Evolutionary conservation across 176 grass and related monocot genomes (phyloP).

Genomic region (Aechmea fasciata): DNA sequence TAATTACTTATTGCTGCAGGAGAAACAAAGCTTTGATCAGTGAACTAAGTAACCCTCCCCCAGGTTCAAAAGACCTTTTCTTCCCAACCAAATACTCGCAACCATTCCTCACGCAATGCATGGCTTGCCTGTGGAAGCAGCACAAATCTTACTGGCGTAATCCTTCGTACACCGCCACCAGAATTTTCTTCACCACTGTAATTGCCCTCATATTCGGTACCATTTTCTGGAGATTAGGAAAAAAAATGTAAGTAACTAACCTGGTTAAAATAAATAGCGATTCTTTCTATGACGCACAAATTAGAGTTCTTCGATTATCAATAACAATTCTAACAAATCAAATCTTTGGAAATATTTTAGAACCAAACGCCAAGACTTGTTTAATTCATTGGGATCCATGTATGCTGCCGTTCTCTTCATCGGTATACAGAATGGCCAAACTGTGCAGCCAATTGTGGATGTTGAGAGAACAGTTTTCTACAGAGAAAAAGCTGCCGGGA

Average conservation of each 20-base stretch:
- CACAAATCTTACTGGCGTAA: constrained; percentile 90
- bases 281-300: neutral
- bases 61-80: constrained; percentile 62
- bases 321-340: neutral
- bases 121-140: constrained; percentile 87
- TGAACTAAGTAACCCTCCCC: constrained; percentile 52
- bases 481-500: constrained; percentile 86
- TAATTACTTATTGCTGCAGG: constrained; percentile 29
- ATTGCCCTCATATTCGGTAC: constrained; percentile 82
- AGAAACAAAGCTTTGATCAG: constrained; percentile 76
- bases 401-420: constrained; percentile 86
- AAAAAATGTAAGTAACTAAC: constrained; percentile 65
- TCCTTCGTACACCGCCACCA: constrained; percentile 83
- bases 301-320: neutral
- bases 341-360: constrained; percentile 28
- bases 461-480: constrained; percentile 90
- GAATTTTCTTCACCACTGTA: constrained; percentile 85
- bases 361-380: constrained; percentile 40
- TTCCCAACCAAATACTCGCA: constrained; percentile 66
- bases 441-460: constrained; percentile 82
- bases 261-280: neutral
- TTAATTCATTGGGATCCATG: constrained; percentile 84
- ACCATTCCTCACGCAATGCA: constrained; percentile 63
- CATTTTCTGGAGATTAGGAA: constrained; percentile 70
- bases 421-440: constrained; percentile 88